These are phyloP conservation scores for Chlorella sp. DNA, from an alignment of 139 green algal genomes.

Conservation along the genomic window DNA sequence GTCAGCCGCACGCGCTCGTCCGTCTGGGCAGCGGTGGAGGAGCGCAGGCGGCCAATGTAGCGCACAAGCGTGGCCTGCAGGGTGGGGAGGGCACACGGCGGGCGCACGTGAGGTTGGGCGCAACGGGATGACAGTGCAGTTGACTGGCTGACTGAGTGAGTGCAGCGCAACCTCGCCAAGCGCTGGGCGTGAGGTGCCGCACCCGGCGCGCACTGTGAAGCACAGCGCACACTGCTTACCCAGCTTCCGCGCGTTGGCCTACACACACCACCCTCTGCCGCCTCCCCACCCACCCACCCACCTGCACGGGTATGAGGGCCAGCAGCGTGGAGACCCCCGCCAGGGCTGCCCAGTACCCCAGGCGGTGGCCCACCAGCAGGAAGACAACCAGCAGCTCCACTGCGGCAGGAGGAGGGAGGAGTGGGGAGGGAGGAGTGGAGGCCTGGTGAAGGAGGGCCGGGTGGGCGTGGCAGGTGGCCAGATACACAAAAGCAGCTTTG, in stretches of 20 bases:
- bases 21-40: constrained; percentile 56
- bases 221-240: too few species aligned
- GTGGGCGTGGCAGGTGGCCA: neutral
- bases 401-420: constrained; percentile 7
- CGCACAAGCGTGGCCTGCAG: constrained; percentile 64
- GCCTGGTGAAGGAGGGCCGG: neutral
- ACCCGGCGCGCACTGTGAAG: too few species aligned
- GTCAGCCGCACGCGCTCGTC: constrained; percentile 86
- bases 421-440: neutral
- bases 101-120: neutral
- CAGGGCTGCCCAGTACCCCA: constrained; percentile 74
- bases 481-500: too few species aligned
- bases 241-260: too few species aligned
- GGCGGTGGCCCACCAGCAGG: constrained; percentile 70
- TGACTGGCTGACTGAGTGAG: too few species aligned
- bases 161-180: too few species aligned
- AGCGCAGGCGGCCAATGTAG: constrained; percentile 62
- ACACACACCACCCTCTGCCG: too few species aligned
- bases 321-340: constrained; percentile 69
- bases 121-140: neutral
- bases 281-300: neutral
- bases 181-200: too few species aligned
- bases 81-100: neutral
- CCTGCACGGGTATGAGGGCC: constrained; percentile 76
- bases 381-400: constrained; percentile 79